phyloP scores from a whole-genome alignment of 495 filamentous ascomycete genomes.

The Emericellopsis terricola region DNA sequence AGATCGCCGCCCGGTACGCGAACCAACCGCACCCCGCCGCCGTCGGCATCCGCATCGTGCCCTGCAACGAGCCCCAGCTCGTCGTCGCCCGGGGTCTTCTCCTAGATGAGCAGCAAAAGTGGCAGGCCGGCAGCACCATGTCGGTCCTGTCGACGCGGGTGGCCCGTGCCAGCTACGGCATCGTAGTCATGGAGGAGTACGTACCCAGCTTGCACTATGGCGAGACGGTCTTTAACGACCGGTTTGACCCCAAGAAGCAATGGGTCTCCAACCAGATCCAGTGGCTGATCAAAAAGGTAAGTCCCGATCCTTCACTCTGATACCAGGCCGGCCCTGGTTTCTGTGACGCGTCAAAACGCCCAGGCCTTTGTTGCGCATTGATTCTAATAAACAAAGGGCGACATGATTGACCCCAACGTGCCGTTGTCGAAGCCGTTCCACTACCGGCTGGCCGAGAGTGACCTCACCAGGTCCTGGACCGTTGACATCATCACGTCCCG shows the following conservation, averaged over 20 bases:
- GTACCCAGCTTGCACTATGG: constrained; percentile 23
- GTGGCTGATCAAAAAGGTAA: constrained; percentile 36
- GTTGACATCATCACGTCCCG: too few species aligned
- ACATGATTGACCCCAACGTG: too few species aligned
- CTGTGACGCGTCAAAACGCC: too few species aligned
- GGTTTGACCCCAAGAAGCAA: constrained; percentile 20
- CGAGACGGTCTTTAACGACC: constrained; percentile 21
- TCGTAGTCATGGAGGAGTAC: constrained; percentile 29
- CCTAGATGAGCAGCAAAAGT: constrained; percentile 31
- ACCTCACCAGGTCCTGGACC: too few species aligned
- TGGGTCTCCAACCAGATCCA: constrained; percentile 34
- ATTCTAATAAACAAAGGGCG: too few species aligned
- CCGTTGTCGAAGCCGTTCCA: too few species aligned
- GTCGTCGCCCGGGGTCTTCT: constrained; percentile 39
- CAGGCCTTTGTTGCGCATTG: too few species aligned
- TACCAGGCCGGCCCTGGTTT: too few species aligned
- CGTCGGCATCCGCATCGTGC: constrained; percentile 22
- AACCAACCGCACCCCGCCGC: constrained; percentile 17
- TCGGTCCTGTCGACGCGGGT: constrained; percentile 28
- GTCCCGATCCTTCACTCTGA: background rate
- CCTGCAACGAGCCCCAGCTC: constrained; percentile 37
- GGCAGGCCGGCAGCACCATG: constrained; percentile 20
- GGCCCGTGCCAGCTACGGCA: constrained; percentile 37
- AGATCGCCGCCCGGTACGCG: constrained; percentile 20
- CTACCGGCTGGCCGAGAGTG: too few species aligned